Evolutionary conservation across 768 basidiomycete genomes (phyloP), one percentile per base, ranked within the genome.

Genomic region (Panaeolus papilionaceus): DNA sequence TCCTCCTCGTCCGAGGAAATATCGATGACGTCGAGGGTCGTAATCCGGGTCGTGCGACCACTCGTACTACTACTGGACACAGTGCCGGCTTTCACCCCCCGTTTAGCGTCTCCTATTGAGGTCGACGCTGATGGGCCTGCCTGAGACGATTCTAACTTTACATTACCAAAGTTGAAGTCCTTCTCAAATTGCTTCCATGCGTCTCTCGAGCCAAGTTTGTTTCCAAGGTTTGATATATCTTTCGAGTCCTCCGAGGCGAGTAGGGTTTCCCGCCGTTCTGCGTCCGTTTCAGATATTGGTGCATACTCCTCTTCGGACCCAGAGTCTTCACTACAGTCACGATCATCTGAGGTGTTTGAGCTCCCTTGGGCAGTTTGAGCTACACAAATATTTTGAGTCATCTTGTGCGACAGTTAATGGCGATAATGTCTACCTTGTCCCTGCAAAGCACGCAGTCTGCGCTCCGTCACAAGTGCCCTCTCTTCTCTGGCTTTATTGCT

Each of bases 401-500:
- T 28, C 14, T 0, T 28, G 18, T 40, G 16, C 4, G 16, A 26
- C 20, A 28, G 26, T 20, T 18, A 23, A 62, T 38, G 33, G 16
- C 42, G 23, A 64, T 45, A 67, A 4, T 2, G 23, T 74, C 66
- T 66, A 79, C 80, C 70, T 71, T 73, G 73, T 38, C 74, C 75
- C 75, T 85, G 82, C 58, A 89, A 72, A 9, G 82, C 81, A 62
- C 77, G 77, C 12, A 92, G 63, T 39, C 94, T 84, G 23, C 79
- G 82, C 77, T 95, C 92, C 7, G 86, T 87, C n/a, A 93, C 93
- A 40, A 88, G 70, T 1, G 92, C 93, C 66, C 93, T 84, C 74
- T 93, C 92, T 70, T 93, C 92, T 67, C 93, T 80, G 14, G 92
- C 93, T 38, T 90, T 84, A 75, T 93, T 93, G 75, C 93, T 95